Conservation (phyloP, 179 eudicot species). For the Amaranthus tricolor region DNA sequence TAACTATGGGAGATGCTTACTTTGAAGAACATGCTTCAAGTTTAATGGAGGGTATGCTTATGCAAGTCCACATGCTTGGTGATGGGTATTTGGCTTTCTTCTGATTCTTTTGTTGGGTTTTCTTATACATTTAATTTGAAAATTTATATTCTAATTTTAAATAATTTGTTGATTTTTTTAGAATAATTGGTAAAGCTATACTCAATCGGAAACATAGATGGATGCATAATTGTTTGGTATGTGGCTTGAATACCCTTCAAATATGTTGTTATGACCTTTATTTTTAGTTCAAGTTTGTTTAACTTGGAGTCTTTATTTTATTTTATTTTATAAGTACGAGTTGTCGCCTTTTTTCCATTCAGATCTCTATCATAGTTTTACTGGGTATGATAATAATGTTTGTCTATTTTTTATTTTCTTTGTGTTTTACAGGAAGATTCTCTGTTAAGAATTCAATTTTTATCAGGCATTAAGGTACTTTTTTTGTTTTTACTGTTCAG, state of each 20-base stretch:
- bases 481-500: conserved; percentile 5
- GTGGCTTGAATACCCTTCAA: conserved; percentile 4
- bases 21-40: conserved; percentile 47
- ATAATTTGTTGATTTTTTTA: conserved; percentile 21
- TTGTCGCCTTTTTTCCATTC: too few species aligned
- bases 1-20: conserved; percentile 73
- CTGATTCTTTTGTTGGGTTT: background rate
- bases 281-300: background rate
- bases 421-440: conserved; percentile 46
- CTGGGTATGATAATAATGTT: too few species aligned
- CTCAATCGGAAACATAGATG: conserved; percentile 58
- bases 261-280: background rate
- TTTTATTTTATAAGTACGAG: too few species aligned
- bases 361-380: too few species aligned
- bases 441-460: conserved; percentile 44
- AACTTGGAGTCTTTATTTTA: too few species aligned
- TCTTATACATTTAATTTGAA: too few species aligned
- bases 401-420: background rate
- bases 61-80: conserved; percentile 68
- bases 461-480: conserved; percentile 65
- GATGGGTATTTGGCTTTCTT: conserved; percentile 50
- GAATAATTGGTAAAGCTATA: conserved; percentile 74
- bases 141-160: conserved; percentile 2
- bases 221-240: conserved; percentile 51
- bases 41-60: conserved; percentile 53